Base-by-base conservation (phyloP, 768 basidiomycete species). In the Goffeauzyma gilvescens region DNA sequence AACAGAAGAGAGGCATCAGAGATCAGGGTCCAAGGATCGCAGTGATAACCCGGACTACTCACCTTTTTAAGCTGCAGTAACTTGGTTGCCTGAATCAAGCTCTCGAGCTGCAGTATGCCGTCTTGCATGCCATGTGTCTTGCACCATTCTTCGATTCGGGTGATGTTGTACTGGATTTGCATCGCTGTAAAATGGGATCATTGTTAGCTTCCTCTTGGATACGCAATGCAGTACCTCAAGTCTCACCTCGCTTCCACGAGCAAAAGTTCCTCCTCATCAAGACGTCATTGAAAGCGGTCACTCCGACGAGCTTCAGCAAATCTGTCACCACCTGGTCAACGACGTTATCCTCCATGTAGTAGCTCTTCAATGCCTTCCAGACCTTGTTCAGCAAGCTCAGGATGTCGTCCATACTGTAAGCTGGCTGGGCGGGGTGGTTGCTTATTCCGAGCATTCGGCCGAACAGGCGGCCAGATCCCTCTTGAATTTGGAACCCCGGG, bases 161-260 rank as follows among this genome's bases (percentile, higher is more conserved):
- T 96, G 60, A 96, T 93, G 60, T 96, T 96, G 65, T 98, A 98
- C 62, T 98, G 93, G 45, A 98, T 96, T 73, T 98, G 93, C 93
- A 98, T 96, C 4, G 93, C 93, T 95, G 50, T 28, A 33, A 42
- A 45, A 8, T n/a, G n/a, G 25, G 33, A 26, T 18, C 14, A 26
- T 27, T n/a, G 22, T 45, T 22, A 48, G 15, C 27, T 33, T 12
- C 34, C 49, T 32, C 20, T 32, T 39, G 10, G 1, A 30, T n/a
- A 14, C 10, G 13, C 31, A 30, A 4, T n/a, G 17, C 12, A 6
- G 21, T 7, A 28, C 15, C 12, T 14, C 15, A 9, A 25, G 14
- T 12, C 72, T 41, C 54, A 90, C 89, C 89, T 72, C 93, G 76
- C 66, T 98, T 98, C 93, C 93, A 98, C 6, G 89, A 95, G 51